phyloP scores from a whole-genome alignment of 2,329 filamentous ascomycete species.

The Hypomyces rosellus region DNA sequence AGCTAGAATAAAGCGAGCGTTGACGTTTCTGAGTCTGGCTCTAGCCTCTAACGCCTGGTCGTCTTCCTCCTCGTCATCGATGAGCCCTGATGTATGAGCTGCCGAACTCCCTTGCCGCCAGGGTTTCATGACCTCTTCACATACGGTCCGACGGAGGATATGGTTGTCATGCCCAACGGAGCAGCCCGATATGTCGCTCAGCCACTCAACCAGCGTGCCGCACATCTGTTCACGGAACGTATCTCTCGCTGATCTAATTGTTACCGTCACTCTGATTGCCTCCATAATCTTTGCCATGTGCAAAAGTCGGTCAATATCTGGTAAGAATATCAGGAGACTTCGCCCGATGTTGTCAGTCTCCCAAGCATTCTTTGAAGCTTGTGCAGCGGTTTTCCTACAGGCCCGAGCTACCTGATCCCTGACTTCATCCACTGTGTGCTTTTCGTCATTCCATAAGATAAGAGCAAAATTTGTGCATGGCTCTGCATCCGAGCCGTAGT shows the following conservation, averaged over 20 bases:
- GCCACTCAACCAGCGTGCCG: constrained; percentile 94
- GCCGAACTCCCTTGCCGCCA: constrained; percentile 85
- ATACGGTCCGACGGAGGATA: constrained; percentile 74
- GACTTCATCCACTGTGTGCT: constrained; percentile 91
- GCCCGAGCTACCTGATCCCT: constrained; percentile 84
- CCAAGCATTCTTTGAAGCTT: constrained; percentile 69
- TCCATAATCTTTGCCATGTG: constrained; percentile 80
- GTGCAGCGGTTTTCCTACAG: constrained; percentile 64
- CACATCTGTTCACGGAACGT: constrained; percentile 99
- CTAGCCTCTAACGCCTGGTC: constrained; percentile 39
- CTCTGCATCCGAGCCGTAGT: constrained; percentile 57
- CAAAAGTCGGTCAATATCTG: constrained; percentile 66
- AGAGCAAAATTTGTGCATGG: constrained; percentile 64
- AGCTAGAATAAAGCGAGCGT: constrained; percentile 32
- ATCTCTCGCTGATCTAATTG: constrained; percentile 85
- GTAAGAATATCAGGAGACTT: constrained; percentile 72
- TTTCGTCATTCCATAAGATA: constrained; percentile 96
- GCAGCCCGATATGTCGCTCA: constrained; percentile 86
- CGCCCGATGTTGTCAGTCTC: constrained; percentile 87
- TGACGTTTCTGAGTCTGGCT: constrained; percentile 25
- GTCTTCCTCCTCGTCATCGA: constrained; percentile 42
- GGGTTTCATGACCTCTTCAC: constrained; percentile 81
- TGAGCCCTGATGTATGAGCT: constrained; percentile 54
- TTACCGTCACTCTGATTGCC: constrained; percentile 92
- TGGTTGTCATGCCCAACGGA: constrained; percentile 73